Evolutionary conservation across 2,329 filamentous ascomycete genomes (phyloP).

Genomic region (Botrytis squamosa): DNA sequence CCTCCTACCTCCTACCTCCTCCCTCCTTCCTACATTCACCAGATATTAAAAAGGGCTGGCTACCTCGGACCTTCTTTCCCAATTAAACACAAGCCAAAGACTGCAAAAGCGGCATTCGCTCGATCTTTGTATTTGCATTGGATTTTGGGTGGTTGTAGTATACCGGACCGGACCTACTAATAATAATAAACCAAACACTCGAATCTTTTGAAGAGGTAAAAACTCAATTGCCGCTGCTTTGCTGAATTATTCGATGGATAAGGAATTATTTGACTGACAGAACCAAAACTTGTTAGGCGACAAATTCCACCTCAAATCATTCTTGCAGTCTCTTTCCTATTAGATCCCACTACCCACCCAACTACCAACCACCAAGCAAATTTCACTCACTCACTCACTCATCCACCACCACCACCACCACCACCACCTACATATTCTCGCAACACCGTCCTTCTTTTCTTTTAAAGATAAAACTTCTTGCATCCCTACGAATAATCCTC

Average conservation of each 20-base stretch:
- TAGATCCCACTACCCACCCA: not conserved
- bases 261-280: not conserved
- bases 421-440: not conserved
- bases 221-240: slow-evolving; percentile 2
- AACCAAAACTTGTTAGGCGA: slow-evolving; percentile 3
- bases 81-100: not conserved
- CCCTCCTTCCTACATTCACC: not conserved
- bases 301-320: slow-evolving; percentile 8
- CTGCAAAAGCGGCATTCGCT: slow-evolving; percentile 10
- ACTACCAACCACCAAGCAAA: not conserved
- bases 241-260: not conserved
- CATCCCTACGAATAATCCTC: not conserved
- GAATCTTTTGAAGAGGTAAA: slow-evolving; percentile 1
- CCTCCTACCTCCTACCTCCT: no score
- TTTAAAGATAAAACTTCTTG: not conserved
- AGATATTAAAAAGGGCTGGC: not conserved
- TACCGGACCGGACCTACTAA: no score
- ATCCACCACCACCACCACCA: not conserved
- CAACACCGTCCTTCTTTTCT: not conserved
- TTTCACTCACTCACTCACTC: not conserved
- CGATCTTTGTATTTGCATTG: not conserved
- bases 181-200: not conserved
- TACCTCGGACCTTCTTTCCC: not conserved
- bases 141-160: not conserved
- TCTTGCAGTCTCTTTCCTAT: slow-evolving; percentile 7